Evolutionary conservation across 140 eudicot species (phyloP).

Genomic region (Erigeron philadelphicus): DNA sequence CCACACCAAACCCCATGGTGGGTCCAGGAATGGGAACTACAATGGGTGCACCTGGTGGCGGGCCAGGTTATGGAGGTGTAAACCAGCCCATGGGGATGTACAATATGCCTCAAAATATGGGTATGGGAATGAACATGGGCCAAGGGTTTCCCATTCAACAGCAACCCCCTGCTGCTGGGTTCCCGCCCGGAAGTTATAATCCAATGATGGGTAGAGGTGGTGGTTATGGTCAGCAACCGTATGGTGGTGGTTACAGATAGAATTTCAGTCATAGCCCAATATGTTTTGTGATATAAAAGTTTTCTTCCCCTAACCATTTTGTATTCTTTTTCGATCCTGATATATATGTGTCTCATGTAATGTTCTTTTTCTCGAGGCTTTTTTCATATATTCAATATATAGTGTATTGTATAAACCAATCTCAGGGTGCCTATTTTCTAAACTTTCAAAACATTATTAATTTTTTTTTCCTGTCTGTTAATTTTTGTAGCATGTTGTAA

Average conservation of each 20-base stretch:
- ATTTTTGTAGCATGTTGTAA: constrained; percentile 30
- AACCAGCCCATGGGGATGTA: constrained; percentile 56
- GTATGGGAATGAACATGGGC: constrained; percentile 39
- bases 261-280: constrained; percentile 10
- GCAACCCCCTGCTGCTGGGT: constrained; percentile 46
- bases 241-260: constrained; percentile 76
- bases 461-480: background rate
- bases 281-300: constrained; percentile 26
- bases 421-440: constrained; percentile 21
- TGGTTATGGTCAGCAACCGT: constrained; percentile 69
- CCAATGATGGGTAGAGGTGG: constrained; percentile 68
- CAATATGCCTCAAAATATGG: constrained; percentile 33
- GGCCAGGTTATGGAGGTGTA: constrained; percentile 41
- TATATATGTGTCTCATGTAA: constrained; percentile 15
- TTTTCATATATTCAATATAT: background rate
- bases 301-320: constrained; percentile 7
- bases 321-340: constrained; percentile 15
- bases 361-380: constrained; percentile 9
- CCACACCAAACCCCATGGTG: constrained; percentile 53
- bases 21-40: constrained; percentile 55
- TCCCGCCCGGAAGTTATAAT: constrained; percentile 57
- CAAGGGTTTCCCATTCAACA: constrained; percentile 59
- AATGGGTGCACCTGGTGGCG: constrained; percentile 36
- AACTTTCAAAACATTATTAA: constrained; percentile 23
- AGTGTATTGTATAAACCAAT: constrained; percentile 40